Percentiles rank a stretch among this genome's conserved stretches.
Conservation (phyloP, 2,329 filamentous ascomycete species). For the Cadophora sp. region DNA sequence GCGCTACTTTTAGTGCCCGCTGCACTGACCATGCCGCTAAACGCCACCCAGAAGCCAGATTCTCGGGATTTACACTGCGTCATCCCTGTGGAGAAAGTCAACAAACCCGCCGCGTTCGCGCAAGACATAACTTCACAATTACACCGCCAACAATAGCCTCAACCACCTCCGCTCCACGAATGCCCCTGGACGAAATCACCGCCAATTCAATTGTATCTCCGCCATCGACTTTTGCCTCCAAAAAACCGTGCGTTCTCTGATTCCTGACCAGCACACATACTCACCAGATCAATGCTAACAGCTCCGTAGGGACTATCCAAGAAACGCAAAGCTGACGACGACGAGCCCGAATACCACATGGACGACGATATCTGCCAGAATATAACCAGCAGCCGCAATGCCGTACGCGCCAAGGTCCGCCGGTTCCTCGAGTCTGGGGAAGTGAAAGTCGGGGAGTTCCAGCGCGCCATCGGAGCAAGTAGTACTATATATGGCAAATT, state of each 20-base stretch:
- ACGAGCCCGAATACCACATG: slow-evolving; percentile 8
- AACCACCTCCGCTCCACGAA: not conserved
- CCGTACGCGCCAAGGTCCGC: slow-evolving; percentile 47
- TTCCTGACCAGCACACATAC: not conserved
- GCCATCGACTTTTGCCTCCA: not conserved
- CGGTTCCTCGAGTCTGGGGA: slow-evolving; percentile 50
- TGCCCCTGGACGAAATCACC: not conserved
- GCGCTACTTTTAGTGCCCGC: not conserved
- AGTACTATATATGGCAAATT: slow-evolving; percentile 52
- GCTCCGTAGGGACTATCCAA: not conserved
- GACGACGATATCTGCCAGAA: slow-evolving; percentile 23
- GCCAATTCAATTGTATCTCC: not conserved
- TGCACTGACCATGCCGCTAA: not conserved
- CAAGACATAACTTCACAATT: not conserved
- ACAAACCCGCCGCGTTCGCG: not conserved
- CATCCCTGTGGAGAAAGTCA: not conserved
- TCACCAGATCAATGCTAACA: not conserved
- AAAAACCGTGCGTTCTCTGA: not conserved
- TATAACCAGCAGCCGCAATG: slow-evolving; percentile 14
- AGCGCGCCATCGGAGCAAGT: slow-evolving; percentile 47
- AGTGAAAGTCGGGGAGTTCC: slow-evolving; percentile 54
- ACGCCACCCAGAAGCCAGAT: not conserved
- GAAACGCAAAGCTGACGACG: slow-evolving; percentile 21
- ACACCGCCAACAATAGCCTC: not conserved
- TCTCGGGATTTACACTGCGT: not conserved